A percentile compares a stretch with the other conserved stretches of the same genome.
Conservation (phyloP, 371 early-diverging fungal genomes). For the Massospora cicadina region DNA sequence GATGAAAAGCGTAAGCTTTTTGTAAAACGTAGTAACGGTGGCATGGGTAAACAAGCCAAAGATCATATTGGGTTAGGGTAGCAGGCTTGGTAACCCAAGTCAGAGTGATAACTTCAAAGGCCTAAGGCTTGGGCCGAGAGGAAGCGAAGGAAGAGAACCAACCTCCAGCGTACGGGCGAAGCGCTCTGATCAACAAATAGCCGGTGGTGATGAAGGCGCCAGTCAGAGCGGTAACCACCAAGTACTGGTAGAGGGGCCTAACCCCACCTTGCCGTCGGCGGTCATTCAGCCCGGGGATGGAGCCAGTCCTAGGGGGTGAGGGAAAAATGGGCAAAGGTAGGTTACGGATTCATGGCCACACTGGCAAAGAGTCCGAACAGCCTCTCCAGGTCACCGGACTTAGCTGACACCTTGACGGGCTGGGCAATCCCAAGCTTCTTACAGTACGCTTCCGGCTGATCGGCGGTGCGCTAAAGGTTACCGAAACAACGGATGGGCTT, state of each 20-base stretch:
- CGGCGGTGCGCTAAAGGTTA: conserved; percentile 24
- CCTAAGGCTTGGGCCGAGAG: background rate
- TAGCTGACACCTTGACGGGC: conserved; percentile 78
- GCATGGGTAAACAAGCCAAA: no score
- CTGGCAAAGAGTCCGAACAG: conserved; percentile 69
- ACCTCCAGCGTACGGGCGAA: conserved; percentile 1
- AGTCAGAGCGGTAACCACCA: background rate
- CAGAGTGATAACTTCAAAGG: no score
- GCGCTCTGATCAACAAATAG: background rate
- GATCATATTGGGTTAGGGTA: no score
- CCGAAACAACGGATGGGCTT: background rate
- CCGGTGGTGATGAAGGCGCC: conserved; percentile 6
- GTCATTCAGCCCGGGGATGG: conserved; percentile 8
- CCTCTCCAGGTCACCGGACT: conserved; percentile 65
- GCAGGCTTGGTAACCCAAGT: no score
- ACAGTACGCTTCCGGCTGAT: conserved; percentile 87
- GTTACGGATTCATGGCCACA: conserved; percentile 62
- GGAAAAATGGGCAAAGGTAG: background rate
- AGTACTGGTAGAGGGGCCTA: background rate
- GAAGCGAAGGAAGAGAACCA: background rate
- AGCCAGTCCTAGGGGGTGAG: background rate
- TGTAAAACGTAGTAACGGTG: no score
- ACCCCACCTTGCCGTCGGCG: conserved; percentile 4
- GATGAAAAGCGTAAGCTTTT: no score
- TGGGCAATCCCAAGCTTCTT: conserved; percentile 60